These are phyloP conservation scores for Eutrema yunnanense DNA, from an alignment of 345 rosid species.

Conservation along the genomic window DNA sequence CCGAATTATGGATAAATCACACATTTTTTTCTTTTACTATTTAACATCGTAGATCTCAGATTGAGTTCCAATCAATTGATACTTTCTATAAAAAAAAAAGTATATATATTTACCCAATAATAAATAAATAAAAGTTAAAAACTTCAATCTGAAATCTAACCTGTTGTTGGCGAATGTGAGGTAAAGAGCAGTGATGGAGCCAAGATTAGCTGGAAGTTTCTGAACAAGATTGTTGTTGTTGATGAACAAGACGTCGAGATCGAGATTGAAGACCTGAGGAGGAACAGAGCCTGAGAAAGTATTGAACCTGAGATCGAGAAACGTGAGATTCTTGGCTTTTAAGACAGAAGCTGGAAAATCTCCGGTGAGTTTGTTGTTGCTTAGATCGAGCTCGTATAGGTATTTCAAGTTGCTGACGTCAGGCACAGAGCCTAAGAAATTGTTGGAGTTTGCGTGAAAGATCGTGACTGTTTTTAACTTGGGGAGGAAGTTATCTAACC, in stretches of 20 bases:
- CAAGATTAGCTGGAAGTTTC: slow-evolving; percentile 40
- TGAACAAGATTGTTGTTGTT: slow-evolving; percentile 59
- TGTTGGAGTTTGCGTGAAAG: slow-evolving; percentile 84
- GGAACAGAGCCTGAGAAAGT: slow-evolving; percentile 60
- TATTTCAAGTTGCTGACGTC: slow-evolving; percentile 44
- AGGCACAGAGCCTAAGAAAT: slow-evolving; percentile 53
- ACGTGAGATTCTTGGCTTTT: slow-evolving; percentile 38
- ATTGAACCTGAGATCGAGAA: slow-evolving; percentile 76
- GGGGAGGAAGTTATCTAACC: slow-evolving; percentile 46
- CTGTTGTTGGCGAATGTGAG: slow-evolving; percentile 81
- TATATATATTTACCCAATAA: neutral
- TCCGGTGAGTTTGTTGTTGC: slow-evolving; percentile 69
- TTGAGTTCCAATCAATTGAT: no score
- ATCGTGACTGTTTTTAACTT: slow-evolving; percentile 53
- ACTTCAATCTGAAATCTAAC: neutral
- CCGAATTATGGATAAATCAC: no score
- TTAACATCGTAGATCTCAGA: no score
- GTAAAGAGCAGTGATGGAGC: slow-evolving; percentile 42
- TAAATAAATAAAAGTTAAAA: neutral
- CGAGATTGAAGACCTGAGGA: slow-evolving; percentile 52
- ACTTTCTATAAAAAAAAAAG: no score
- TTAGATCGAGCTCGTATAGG: slow-evolving; percentile 79
- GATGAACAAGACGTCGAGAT: slow-evolving; percentile 60
- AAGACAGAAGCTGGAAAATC: slow-evolving; percentile 56
- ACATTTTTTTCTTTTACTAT: no score